Conservation (phyloP, 768 basidiomycete genomes). For the Boletus sp. region DNA sequence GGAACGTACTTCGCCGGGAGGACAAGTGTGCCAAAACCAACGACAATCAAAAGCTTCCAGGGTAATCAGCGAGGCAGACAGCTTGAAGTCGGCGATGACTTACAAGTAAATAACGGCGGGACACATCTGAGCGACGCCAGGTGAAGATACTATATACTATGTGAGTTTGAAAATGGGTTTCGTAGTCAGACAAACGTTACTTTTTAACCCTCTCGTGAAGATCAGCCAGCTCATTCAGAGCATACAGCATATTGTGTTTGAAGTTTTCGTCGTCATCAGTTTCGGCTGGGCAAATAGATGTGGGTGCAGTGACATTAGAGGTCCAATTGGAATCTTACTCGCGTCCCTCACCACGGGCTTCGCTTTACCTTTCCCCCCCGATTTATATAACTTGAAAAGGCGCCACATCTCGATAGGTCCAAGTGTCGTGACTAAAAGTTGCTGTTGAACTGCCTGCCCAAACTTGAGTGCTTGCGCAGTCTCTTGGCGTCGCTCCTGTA, state of each 20-base stretch:
- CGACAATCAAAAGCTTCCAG: constrained; percentile 36
- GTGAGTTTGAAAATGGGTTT: constrained; percentile 2
- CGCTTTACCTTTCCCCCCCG: constrained; percentile 34
- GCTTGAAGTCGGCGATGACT: constrained; percentile 10
- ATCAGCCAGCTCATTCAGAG: constrained; percentile 52
- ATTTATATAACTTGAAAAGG: constrained; percentile 44
- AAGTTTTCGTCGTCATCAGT: constrained; percentile 37
- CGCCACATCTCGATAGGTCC: constrained; percentile 55
- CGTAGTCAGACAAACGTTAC: constrained; percentile 33
- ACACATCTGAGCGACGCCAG: constrained; percentile 59
- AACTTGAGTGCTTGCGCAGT: constrained; percentile 51
- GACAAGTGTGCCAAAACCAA: constrained; percentile 40
- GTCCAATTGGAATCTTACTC: not conserved
- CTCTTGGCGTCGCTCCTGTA: constrained; percentile 51
- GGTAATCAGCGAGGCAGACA: constrained; percentile 3
- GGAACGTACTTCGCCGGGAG: constrained; percentile 50
- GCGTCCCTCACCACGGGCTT: constrained; percentile 22
- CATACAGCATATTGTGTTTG: constrained; percentile 41
- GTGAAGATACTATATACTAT: constrained; percentile 50
- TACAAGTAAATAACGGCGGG: constrained; percentile 49
- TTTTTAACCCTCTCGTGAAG: constrained; percentile 64
- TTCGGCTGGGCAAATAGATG: constrained; percentile 1
- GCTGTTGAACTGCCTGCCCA: constrained; percentile 46
- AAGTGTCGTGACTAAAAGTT: constrained; percentile 46
- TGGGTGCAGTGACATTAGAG: not conserved